These are phyloP conservation scores for Hanseniaspora valbyensis DNA, from an alignment of 805 yeast species.

Conservation along the genomic window DNA sequence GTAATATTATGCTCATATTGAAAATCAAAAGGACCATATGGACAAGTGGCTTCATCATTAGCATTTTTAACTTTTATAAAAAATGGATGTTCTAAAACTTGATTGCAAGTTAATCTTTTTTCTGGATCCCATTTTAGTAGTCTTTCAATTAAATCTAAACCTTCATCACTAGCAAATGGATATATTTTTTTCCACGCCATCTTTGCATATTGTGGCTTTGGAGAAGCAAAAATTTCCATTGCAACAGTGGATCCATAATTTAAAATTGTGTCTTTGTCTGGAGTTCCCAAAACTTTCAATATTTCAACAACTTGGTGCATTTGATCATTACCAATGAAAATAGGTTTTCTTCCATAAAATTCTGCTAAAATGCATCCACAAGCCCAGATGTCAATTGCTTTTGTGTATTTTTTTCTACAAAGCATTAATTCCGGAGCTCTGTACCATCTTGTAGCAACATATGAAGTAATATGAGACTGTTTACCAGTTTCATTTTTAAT, in stretches of 20 bases:
- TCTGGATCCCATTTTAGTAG: slow-evolving; percentile 57
- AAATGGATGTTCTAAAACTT: slow-evolving; percentile 49
- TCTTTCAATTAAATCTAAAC: slow-evolving; percentile 41
- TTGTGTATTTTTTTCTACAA: slow-evolving; percentile 47
- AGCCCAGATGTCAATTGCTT: slow-evolving; percentile 84
- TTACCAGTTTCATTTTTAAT: slow-evolving; percentile 24
- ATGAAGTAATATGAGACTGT: slow-evolving; percentile 51
- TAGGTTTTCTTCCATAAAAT: slow-evolving; percentile 65
- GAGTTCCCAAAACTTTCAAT: slow-evolving; percentile 59
- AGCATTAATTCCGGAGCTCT: slow-evolving; percentile 84
- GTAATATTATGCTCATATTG: slow-evolving; percentile 44
- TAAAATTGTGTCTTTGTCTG: slow-evolving; percentile 38
- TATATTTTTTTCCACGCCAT: slow-evolving; percentile 44
- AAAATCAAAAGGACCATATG: slow-evolving; percentile 45
- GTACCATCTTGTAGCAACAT: slow-evolving; percentile 93
- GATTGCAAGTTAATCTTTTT: slow-evolving; percentile 42
- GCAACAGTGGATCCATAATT: slow-evolving; percentile 39
- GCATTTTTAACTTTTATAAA: slow-evolving; percentile 42
- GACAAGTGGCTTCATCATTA: slow-evolving; percentile 46
- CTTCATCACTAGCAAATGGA: slow-evolving; percentile 48
- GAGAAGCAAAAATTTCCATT: slow-evolving; percentile 37
- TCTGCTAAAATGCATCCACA: slow-evolving; percentile 85
- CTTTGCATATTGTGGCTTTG: slow-evolving; percentile 34
- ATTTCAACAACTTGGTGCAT: slow-evolving; percentile 62
- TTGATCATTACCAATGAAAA: slow-evolving; percentile 67